Conservation (phyloP, 176 grass and related monocot species). For the Guadua angustifolia region DNA sequence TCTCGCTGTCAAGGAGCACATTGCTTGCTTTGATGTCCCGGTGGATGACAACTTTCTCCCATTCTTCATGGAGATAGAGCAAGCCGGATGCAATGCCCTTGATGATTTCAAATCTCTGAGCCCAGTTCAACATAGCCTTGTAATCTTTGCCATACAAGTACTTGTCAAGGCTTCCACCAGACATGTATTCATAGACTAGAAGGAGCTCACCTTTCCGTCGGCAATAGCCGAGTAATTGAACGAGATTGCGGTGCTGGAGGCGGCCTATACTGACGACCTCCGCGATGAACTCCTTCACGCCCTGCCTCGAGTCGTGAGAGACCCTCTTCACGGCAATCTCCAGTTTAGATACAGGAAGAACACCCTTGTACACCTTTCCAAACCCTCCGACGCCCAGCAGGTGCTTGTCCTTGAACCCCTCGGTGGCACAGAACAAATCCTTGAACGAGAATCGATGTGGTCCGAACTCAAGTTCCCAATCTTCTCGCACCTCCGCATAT, state of each 20-base stretch:
- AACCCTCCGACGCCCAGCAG: constrained; percentile 17
- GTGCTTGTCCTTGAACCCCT: constrained; percentile 33
- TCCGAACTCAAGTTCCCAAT: constrained; percentile 18
- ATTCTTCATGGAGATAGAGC: not conserved
- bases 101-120: constrained; percentile 11
- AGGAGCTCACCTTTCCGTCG: too few relatives aligned
- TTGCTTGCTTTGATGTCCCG: constrained; percentile 14
- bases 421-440: not conserved
- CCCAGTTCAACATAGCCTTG: not conserved
- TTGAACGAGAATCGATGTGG: not conserved
- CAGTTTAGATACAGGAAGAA: not conserved
- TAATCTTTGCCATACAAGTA: not conserved
- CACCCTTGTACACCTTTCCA: constrained; percentile 37
- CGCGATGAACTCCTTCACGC: constrained; percentile 32
- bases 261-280: constrained; percentile 9
- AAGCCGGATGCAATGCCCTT: not conserved
- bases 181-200: too few relatives aligned
- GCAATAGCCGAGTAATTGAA: too few relatives aligned
- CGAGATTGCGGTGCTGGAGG: too few relatives aligned
- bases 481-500: constrained; percentile 4
- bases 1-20: not conserved
- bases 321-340: constrained; percentile 33
- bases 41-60: constrained; percentile 1
- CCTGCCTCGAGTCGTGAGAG: constrained; percentile 26
- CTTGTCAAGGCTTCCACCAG: constrained; percentile 29